Evolutionary conservation across 441 rosid species (phyloP).

Genomic region (Capsella rubella): DNA sequence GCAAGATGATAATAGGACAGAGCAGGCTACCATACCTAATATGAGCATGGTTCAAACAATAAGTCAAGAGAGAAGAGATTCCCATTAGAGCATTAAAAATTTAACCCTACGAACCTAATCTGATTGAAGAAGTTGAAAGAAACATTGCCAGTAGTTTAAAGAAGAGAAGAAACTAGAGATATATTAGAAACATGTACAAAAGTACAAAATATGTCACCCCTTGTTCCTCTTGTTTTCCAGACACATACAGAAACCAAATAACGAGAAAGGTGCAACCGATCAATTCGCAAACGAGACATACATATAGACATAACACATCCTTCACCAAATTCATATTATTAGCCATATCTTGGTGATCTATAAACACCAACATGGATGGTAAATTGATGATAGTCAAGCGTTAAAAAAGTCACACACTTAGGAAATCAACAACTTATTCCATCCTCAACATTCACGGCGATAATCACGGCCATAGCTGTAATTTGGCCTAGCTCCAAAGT

Average conservation of each 20-base stretch:
- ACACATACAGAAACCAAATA: constrained; percentile 24
- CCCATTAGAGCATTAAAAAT: not conserved
- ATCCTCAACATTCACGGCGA: constrained; percentile 49
- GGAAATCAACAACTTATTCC: constrained; percentile 30
- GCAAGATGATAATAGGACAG: not conserved
- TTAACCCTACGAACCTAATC: not conserved
- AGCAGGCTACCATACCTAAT: constrained; percentile 20
- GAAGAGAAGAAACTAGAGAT: constrained; percentile 25
- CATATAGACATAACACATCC: constrained; percentile 31
- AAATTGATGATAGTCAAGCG: constrained; percentile 27
- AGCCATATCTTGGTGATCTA: constrained; percentile 27
- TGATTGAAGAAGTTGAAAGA: constrained; percentile 24
- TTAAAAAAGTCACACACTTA: constrained; percentile 21
- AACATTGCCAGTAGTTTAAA: constrained; percentile 18
- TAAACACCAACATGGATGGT: constrained; percentile 27
- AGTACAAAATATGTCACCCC: constrained; percentile 2
- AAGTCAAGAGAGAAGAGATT: constrained; percentile 20
- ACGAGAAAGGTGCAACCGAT: constrained; percentile 27
- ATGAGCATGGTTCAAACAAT: constrained; percentile 11
- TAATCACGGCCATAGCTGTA: constrained; percentile 47
- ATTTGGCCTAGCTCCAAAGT: constrained; percentile 48
- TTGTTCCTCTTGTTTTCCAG: constrained; percentile 36
- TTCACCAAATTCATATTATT: constrained; percentile 31
- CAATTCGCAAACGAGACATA: constrained; percentile 27
- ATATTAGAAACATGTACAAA: constrained; percentile 34